phyloP scores from a whole-genome alignment of 139 green algal species.

The Chlamydomonas asymmetrica region DNA sequence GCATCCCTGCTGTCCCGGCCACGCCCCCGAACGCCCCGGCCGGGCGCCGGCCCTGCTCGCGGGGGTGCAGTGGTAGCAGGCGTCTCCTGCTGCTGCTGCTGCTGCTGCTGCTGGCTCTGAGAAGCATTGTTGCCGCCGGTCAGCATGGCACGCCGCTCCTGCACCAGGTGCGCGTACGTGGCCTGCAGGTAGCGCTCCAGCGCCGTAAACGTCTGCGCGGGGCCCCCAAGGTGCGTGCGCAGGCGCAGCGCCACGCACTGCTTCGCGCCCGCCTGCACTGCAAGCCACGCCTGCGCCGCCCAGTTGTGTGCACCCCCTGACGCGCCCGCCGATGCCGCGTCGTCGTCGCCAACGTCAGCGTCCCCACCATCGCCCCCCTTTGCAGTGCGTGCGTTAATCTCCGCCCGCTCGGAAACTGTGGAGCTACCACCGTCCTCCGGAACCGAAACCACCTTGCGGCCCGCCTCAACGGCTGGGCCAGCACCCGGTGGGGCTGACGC shows the following conservation, averaged over 20 bases:
- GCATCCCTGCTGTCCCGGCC: no score
- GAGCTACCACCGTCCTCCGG: no score
- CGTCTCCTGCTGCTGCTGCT: no score
- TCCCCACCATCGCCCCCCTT: not conserved
- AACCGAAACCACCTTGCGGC: no score
- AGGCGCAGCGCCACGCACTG: conserved; percentile 51
- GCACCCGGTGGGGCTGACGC: not conserved
- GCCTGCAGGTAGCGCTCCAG: conserved; percentile 64
- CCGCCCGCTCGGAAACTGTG: no score
- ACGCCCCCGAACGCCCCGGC: no score
- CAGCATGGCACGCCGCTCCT: no score
- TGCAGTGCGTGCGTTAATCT: no score
- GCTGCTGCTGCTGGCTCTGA: no score
- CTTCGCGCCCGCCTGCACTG: conserved; percentile 58
- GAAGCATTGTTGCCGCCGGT: no score
- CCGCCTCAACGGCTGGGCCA: not conserved
- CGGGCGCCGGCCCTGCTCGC: not conserved
- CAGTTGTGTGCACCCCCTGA: not conserved
- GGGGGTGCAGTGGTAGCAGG: conserved; percentile 12
- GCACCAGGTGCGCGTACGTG: conserved; percentile 15
- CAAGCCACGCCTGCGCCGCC: conserved; percentile 31
- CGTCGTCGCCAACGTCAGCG: not conserved
- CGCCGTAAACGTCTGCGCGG: conserved; percentile 68
- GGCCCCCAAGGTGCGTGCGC: conserved; percentile 68
- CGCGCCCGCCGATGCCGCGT: not conserved